Percentiles rank a stretch among this genome's conserved stretches.
Evolutionary conservation across 805 yeast species (phyloP).

Genomic region (Cyberlindnera xishuangbannaensis): DNA sequence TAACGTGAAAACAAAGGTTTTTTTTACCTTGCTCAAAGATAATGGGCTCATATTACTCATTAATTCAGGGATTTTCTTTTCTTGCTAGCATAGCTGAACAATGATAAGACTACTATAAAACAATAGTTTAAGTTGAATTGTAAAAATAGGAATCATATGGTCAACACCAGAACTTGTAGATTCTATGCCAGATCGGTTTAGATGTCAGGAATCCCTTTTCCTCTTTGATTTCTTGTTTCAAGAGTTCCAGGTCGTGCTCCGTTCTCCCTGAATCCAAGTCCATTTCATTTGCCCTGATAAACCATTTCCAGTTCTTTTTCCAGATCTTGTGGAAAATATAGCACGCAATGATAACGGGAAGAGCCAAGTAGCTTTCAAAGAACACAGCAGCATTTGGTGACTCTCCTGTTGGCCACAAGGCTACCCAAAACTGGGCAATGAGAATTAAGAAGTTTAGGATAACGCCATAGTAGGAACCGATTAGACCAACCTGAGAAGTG

Average conservation of each 20-base stretch:
- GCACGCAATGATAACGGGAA: constrained; percentile 23
- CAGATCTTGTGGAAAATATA: constrained; percentile 38
- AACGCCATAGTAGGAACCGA: constrained; percentile 60
- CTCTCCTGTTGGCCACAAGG: constrained; percentile 26
- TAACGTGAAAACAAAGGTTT: too few species aligned
- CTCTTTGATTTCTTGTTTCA: constrained; percentile 53
- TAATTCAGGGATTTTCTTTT: too few species aligned
- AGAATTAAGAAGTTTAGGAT: constrained; percentile 53
- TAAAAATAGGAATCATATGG: too few species aligned
- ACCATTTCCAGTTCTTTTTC: constrained; percentile 35
- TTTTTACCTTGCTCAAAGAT: too few species aligned
- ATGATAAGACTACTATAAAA: too few species aligned
- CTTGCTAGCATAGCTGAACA: too few species aligned
- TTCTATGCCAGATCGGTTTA: constrained; percentile 28
- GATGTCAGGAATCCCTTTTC: constrained; percentile 45
- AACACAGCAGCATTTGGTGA: constrained; percentile 19
- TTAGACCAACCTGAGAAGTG: constrained; percentile 59
- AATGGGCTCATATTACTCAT: too few species aligned
- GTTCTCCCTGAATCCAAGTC: constrained; percentile 63
- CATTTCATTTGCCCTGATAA: constrained; percentile 40
- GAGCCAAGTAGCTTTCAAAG: background rate
- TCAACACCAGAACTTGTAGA: constrained; percentile 45
- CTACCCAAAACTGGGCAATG: constrained; percentile 44
- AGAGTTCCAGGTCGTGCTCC: constrained; percentile 49
- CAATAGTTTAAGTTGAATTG: too few species aligned